Base-by-base conservation (phyloP, 331 rosid genomes). In the Pyrus hybrid region DNA sequence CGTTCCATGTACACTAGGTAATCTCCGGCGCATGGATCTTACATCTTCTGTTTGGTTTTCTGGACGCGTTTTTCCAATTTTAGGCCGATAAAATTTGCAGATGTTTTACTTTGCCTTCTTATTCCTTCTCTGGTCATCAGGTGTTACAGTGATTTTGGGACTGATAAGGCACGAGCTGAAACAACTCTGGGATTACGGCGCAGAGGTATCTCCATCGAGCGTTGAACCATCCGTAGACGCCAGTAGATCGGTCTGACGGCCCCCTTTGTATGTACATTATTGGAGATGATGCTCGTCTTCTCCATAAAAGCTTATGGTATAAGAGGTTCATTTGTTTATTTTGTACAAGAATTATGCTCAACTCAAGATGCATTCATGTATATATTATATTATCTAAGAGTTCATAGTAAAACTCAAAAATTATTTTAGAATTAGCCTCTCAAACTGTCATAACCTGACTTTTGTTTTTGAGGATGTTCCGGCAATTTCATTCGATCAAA, bases 1-100 rank as follows among this genome's bases (percentile, higher is more conserved):
- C 47, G 98, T 94, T 80, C 98, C 98, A 33, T 94, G 97, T 68
- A 94, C 98, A 67, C 88, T 94, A 81, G 98, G 98, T 91, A 90
- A 88, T 71, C 58, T 65, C 13, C 17, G 2, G 17, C 5, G 28
- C n/a, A 32, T 37, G 3, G 29, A 8, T 58, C 63, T 13, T 68
- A 3, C 3, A 5, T 69, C 26, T 30, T 32, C 3, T 6, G 13
- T 49, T 0, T 13, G n/a, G 8, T 22, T 13, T 4, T 13, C 16
- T 16, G 3, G 47, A 10, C 14, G 47, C 47, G 47, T 41, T 41
- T 62, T 18, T 47, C 29, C 68, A 57, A 30, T 35, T 41, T 74
- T 53, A 37, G 43, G 73, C 68, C 57, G 26, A n/a, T 53, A 67
- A 14, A 68, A 5, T 43, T 35, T 10, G 22, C 63, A 5, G 26